Percentiles rank a stretch among this genome's conserved stretches.
These are phyloP conservation scores for Crithidia acanthocephali DNA, from an alignment of 208 protist genomes.

Conservation along the genomic window DNA sequence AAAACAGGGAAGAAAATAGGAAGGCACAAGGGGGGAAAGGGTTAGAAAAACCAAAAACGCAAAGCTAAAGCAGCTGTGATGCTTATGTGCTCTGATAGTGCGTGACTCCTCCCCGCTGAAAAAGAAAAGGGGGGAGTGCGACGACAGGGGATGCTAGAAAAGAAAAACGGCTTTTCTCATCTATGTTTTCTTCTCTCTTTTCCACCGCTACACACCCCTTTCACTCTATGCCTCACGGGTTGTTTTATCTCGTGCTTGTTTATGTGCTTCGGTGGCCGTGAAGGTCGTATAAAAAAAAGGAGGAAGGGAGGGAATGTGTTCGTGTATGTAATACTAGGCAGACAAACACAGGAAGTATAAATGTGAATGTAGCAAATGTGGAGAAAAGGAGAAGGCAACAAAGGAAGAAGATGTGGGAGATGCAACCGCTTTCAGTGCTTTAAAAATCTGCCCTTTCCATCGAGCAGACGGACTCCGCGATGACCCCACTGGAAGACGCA, in stretches of 20 bases:
- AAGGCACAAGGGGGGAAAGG: too few relatives aligned
- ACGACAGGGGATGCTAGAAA: not conserved
- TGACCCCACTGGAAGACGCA: too few relatives aligned
- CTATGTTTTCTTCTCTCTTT: not conserved
- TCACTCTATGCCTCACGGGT: not conserved
- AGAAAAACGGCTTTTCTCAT: not conserved
- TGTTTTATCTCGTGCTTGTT: not conserved
- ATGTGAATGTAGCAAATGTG: not conserved
- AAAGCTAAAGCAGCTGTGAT: conserved; percentile 3
- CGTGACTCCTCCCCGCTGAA: not conserved
- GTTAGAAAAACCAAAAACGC: too few relatives aligned
- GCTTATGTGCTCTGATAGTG: not conserved
- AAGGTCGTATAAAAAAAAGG: not conserved
- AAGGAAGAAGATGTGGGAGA: too few relatives aligned
- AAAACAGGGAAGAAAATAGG: too few relatives aligned
- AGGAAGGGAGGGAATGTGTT: not conserved
- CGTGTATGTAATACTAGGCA: not conserved
- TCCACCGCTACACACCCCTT: not conserved
- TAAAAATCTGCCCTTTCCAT: too few relatives aligned
- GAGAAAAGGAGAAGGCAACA: not conserved
- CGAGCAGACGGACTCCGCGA: too few relatives aligned
- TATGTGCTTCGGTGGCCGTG: not conserved
- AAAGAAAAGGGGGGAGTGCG: not conserved
- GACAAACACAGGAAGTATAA: not conserved
- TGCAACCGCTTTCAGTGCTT: too few relatives aligned